These are phyloP conservation scores for Polymyxa betae DNA, from an alignment of 208 protist genomes.

Conservation along the genomic window DNA sequence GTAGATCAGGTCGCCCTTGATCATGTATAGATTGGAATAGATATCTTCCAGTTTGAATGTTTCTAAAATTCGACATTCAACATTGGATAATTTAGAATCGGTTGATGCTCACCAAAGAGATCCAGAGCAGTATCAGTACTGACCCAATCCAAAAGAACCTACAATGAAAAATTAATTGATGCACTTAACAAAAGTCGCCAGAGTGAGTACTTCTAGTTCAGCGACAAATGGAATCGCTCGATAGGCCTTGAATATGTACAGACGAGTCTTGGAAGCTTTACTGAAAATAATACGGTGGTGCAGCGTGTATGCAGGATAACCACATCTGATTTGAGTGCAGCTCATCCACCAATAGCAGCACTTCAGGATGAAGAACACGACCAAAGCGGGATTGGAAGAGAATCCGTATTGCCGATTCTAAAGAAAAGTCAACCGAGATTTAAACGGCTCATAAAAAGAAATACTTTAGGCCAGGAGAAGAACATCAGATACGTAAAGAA, in stretches of 20 bases:
- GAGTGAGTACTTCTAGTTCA: slow-evolving; percentile 2
- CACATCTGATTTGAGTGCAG: slow-evolving; percentile 6
- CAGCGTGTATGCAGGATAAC: not conserved
- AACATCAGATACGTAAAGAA: slow-evolving; percentile 33
- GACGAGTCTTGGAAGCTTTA: not conserved
- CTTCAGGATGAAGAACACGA: slow-evolving; percentile 35
- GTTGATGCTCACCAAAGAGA: not conserved
- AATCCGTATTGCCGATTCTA: slow-evolving; percentile 23
- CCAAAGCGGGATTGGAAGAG: slow-evolving; percentile 26
- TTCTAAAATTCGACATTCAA: not conserved
- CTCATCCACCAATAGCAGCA: not conserved
- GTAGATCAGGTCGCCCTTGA: slow-evolving; percentile 39
- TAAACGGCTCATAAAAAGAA: not conserved
- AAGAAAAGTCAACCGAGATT: not conserved
- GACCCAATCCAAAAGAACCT: slow-evolving; percentile 35
- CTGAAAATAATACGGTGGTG: slow-evolving; percentile 38
- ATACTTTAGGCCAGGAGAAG: slow-evolving; percentile 11
- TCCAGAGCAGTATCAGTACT: slow-evolving; percentile 8
- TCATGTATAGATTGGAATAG: slow-evolving; percentile 41
- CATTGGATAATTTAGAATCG: not conserved
- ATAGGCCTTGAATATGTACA: not conserved
- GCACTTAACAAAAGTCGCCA: not conserved
- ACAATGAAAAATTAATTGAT: not conserved
- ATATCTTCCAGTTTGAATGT: slow-evolving; percentile 48
- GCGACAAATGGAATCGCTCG: slow-evolving; percentile 32